Base-by-base conservation (phyloP, 2,329 filamentous ascomycete genomes). In the Drechmeria coniospora region DNA sequence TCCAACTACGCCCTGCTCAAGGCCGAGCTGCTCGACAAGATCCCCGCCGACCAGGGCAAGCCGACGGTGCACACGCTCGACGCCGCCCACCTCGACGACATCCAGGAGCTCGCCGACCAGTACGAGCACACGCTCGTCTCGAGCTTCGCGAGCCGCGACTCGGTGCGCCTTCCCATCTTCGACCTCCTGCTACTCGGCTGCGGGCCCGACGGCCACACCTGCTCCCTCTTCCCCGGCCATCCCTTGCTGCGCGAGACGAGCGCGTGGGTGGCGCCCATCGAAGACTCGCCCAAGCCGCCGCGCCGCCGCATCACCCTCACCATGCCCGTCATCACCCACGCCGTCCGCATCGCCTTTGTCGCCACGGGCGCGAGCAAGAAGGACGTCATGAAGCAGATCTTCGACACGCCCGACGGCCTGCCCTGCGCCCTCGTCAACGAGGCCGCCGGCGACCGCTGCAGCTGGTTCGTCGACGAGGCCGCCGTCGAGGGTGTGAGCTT, bases 141-240 rank as follows among this genome's bases (percentile, higher is more conserved):
- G 36, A 77, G 74, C 41, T 98, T 98, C 47, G 90, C 90, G 11
- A 78, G 77, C 38, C 79, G 87, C 49, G 90, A 98, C 58, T 90
- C 80, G 37, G 87, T 98, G 51, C 86, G 83, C 55, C 65, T 94
- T 25, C 90, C 90, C 41, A 79, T 93, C 47, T 98, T 95, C 53
- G 90, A 98, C 52, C 70, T 98, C 29, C 65, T 98, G 30, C 71
- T 98, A 23, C 74, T 98, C 23, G 90, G 90, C 44, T 92, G 82
- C 51, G 90, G 90, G 0, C 87, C 90, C 10, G 90, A 95, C 53
- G 90, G 90, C 28, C 90, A 98, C 61, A 95, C 90, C 19, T 95
- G 90, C 74, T 90, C 79, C 43, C 64, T 98, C 28, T 98, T 98
- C 64, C 90, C 90, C 5, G 79, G 78, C 30, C 87, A 94, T 50